Evolutionary conservation across 441 rosid species (phyloP), one percentile per base, ranked within the genome.

Genomic region (Daphne laureola): DNA sequence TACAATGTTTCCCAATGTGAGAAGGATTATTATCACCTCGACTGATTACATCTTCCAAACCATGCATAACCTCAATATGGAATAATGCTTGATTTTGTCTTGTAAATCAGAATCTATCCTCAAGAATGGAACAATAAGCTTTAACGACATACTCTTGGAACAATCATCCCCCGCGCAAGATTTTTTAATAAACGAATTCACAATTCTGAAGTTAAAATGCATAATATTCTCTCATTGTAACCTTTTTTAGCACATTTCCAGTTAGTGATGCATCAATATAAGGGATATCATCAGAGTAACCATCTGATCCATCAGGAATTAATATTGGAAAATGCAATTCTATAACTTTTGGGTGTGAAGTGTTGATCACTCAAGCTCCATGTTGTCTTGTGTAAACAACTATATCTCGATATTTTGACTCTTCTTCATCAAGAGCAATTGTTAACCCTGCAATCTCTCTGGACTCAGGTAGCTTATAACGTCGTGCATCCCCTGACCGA

Each of bases 141-240:
- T 61, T 51, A 2, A 60, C 44, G 1, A 59, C 3, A 45, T 14
- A 55, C 6, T 60, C 45, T 12, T 66, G 70, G 14, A 55, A 44
- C 0, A 51, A 4, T 6, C 49, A 14, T 0, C 54, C 58, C 16
- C 16, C 15, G 6, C 15, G n/a, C 49, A 48, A 0, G 7, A 21
- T 2, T 4, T 0, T 17, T 0, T 0, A 9, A 3, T 6, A 1
- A 0, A 2, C 4, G 1, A 2, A 9, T 6, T 1, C 4, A 11
- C 14, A 2, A 9, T 18, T 18, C 3, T 18, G 23, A 18, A 4
- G 12, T 14, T 7, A 11, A 6, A 43, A 3, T 14, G 3, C 15
- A n/a, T 46, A 4, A 46, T 5, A 8, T 46, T n/a, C 15, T 14
- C 4, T 1, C 11, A 14, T 14, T 1, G n/a, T 9, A 18, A 18